Percentiles rank a stretch among this genome's conserved stretches.
Evolutionary conservation across 768 basidiomycete genomes (phyloP).

Genomic region (Hygrocybe coccinea): DNA sequence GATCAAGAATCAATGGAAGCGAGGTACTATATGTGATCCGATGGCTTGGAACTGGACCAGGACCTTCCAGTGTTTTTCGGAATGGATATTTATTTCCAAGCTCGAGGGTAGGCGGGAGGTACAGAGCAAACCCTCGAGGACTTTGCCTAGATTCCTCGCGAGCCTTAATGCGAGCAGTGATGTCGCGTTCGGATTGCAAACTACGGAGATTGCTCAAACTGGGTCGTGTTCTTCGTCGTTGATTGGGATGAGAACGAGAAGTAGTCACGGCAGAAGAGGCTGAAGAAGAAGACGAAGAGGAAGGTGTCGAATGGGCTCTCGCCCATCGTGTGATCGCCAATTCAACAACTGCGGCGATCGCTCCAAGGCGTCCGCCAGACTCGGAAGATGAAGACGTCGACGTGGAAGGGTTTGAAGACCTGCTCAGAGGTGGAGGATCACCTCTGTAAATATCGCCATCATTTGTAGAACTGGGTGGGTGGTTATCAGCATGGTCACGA

Average conservation of each 20-base stretch:
- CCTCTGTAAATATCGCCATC: slow-evolving; percentile 62
- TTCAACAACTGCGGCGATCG: slow-evolving; percentile 60
- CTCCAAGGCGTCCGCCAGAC: slow-evolving; percentile 42
- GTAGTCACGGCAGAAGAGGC: slow-evolving; percentile 42
- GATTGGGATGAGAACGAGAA: slow-evolving; percentile 37
- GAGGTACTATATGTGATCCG: slow-evolving; percentile 42
- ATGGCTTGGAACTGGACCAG: neutral
- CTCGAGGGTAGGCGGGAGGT: slow-evolving; percentile 42
- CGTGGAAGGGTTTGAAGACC: slow-evolving; percentile 32
- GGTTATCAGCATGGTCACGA: neutral
- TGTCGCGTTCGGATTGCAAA: slow-evolving; percentile 51
- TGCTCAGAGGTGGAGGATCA: slow-evolving; percentile 33
- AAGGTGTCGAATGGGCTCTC: slow-evolving; percentile 42
- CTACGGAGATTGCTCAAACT: slow-evolving; percentile 50
- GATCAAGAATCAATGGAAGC: slow-evolving; percentile 43
- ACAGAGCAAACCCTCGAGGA: slow-evolving; percentile 62
- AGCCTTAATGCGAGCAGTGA: slow-evolving; percentile 60
- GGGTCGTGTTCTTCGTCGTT: slow-evolving; percentile 42
- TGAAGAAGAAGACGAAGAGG: slow-evolving; percentile 45
- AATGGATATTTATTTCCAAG: neutral
- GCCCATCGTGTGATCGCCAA: slow-evolving; percentile 72
- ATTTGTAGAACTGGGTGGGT: slow-evolving; percentile 13
- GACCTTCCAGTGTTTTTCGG: neutral
- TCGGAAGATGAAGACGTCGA: slow-evolving; percentile 39
- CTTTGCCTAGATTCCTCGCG: slow-evolving; percentile 55